Evolutionary conservation across 495 filamentous ascomycete species (phyloP).

Genomic region (Tuber microsphaerosporum): DNA sequence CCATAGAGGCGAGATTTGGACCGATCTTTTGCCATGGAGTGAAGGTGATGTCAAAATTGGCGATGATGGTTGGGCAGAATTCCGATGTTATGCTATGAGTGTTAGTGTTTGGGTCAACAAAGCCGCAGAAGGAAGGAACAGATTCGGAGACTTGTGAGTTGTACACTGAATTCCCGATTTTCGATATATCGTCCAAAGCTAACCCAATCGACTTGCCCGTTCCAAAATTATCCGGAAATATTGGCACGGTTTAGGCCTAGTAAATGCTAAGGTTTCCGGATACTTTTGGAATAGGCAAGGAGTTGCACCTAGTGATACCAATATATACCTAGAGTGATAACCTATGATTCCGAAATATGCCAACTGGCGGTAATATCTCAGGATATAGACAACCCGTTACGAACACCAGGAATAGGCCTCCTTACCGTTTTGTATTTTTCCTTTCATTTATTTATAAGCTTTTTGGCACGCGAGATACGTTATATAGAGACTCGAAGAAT

Average conservation of each 20-base stretch:
- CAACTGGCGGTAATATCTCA: neutral
- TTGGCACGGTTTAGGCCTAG: no score
- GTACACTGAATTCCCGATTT: neutral
- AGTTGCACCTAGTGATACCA: neutral
- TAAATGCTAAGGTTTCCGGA: no score
- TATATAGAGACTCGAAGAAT: neutral
- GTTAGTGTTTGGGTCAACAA: conserved; percentile 58
- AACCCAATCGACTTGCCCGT: neutral
- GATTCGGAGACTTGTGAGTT: conserved; percentile 42
- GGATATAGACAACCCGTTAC: neutral
- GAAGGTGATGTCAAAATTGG: conserved; percentile 49
- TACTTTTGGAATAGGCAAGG: no score
- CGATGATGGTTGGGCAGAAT: conserved; percentile 52
- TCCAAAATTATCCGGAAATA: no score
- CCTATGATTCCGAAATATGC: neutral
- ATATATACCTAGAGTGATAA: neutral
- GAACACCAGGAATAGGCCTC: neutral
- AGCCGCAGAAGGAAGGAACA: conserved; percentile 50
- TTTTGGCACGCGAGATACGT: neutral
- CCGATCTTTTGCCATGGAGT: conserved; percentile 53
- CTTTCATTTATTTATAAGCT: neutral
- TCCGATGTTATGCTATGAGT: conserved; percentile 50
- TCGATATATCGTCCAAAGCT: neutral
- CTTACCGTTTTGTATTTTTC: neutral
- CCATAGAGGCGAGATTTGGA: conserved; percentile 56